Conservation (phyloP, 1,284 basidiomycete species). For the Irpex rosettiformis region DNA sequence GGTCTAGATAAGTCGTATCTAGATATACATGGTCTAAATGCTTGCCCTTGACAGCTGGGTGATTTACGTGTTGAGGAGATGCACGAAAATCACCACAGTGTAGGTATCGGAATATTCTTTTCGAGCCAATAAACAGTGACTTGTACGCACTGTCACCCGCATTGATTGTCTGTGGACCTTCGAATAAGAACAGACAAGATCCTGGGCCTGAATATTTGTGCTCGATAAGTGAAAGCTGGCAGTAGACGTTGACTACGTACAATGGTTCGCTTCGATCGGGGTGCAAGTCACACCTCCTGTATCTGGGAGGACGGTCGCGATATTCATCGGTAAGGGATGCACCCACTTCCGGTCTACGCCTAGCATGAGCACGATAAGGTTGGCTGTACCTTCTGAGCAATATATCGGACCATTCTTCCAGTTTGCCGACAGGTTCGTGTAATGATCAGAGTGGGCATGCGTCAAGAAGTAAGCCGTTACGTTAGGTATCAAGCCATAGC, state of each 20-base stretch:
- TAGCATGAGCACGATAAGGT: constrained; percentile 87
- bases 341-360: constrained; percentile 88
- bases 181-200: constrained; percentile 91
- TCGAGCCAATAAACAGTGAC: constrained; percentile 68
- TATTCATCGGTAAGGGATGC: constrained; percentile 80
- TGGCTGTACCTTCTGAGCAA: constrained; percentile 90
- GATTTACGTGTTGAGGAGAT: constrained; percentile 78
- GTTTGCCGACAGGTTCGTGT: constrained; percentile 82
- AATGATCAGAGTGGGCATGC: constrained; percentile 96
- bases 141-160: constrained; percentile 80
- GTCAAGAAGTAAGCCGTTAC: constrained; percentile 89
- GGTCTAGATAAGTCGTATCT: constrained; percentile 96
- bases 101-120: constrained; percentile 79
- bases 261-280: constrained; percentile 97
- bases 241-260: constrained; percentile 34
- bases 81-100: constrained; percentile 96
- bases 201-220: constrained; percentile 64
- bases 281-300: constrained; percentile 89
- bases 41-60: constrained; percentile 78
- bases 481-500: constrained; percentile 86
- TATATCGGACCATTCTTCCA: constrained; percentile 95
- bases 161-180: constrained; percentile 85
- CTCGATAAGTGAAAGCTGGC: not conserved
- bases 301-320: constrained; percentile 70
- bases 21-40: constrained; percentile 87